Evolutionary conservation across 2,329 filamentous ascomycete genomes (phyloP).

Genomic region (Botrytis deweyae): DNA sequence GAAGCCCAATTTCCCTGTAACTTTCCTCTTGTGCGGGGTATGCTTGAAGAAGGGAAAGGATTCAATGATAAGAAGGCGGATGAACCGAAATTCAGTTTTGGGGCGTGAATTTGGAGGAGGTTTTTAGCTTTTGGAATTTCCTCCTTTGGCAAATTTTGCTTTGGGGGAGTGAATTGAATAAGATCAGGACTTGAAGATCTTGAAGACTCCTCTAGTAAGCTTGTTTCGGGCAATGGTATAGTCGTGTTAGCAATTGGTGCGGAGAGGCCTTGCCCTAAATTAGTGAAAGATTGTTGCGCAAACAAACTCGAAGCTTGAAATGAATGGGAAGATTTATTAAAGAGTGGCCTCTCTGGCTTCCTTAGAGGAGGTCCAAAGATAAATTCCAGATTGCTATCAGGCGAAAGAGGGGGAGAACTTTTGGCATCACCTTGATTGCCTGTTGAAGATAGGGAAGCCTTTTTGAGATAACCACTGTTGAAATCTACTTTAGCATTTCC

Average conservation of each 20-base stretch:
- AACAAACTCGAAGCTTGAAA: neutral
- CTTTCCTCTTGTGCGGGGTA: neutral
- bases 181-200: slow-evolving; percentile 3
- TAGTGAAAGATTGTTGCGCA: neutral
- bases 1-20: neutral
- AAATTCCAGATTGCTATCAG: neutral
- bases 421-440: slow-evolving; percentile 11
- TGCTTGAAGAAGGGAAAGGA: neutral
- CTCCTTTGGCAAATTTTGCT: neutral
- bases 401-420: neutral
- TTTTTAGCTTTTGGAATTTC: neutral
- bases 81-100: neutral
- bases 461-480: neutral
- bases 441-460: neutral
- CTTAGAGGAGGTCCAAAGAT: neutral
- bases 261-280: neutral
- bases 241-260: neutral
- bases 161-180: slow-evolving; percentile 6
- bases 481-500: neutral
- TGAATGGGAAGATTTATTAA: neutral
- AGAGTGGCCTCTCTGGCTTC: neutral
- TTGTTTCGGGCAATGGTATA: neutral
- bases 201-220: neutral
- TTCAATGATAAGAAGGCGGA: neutral
- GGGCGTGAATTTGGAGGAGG: neutral